Evolutionary conservation across 176 grass and related monocot genomes (phyloP).

Genomic region (Urochloa ruziziensis): DNA sequence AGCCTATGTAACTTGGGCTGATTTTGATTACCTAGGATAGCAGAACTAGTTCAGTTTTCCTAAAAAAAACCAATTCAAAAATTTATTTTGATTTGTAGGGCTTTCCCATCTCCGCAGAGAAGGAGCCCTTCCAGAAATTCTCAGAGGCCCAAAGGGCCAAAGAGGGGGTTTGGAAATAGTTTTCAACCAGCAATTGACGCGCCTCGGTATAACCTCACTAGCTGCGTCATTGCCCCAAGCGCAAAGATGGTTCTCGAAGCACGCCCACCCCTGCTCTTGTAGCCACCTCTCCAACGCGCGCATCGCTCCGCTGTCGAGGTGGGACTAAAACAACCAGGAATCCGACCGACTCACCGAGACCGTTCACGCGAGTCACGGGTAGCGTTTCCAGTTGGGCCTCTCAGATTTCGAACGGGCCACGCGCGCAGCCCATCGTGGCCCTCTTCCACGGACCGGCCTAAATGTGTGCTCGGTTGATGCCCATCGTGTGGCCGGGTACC

Average conservation of each 20-base stretch:
- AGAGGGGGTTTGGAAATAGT: conserved; percentile 86
- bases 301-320: background rate
- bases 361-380: too few relatives aligned
- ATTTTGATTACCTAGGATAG: too few relatives aligned
- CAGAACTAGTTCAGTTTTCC: too few relatives aligned
- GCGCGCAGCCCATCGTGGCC: too few relatives aligned
- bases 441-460: background rate
- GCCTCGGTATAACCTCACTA: conserved; percentile 76
- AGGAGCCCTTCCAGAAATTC: conserved; percentile 58
- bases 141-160: conserved; percentile 41
- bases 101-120: conserved; percentile 6
- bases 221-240: conserved; percentile 91
- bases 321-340: background rate
- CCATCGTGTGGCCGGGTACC: too few relatives aligned
- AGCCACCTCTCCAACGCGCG: background rate
- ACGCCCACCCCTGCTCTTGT: background rate
- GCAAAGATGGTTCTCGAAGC: conserved; percentile 27
- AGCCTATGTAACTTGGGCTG: too few relatives aligned
- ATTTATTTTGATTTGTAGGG: conserved; percentile 11
- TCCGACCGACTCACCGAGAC: too few relatives aligned
- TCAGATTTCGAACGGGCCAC: too few relatives aligned
- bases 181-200: conserved; percentile 94
- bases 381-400: too few relatives aligned
- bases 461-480: too few relatives aligned
- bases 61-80: too few relatives aligned